phyloP scores from a whole-genome alignment of 73 alveolate genomes.

The Uronychia binucleata region DNA sequence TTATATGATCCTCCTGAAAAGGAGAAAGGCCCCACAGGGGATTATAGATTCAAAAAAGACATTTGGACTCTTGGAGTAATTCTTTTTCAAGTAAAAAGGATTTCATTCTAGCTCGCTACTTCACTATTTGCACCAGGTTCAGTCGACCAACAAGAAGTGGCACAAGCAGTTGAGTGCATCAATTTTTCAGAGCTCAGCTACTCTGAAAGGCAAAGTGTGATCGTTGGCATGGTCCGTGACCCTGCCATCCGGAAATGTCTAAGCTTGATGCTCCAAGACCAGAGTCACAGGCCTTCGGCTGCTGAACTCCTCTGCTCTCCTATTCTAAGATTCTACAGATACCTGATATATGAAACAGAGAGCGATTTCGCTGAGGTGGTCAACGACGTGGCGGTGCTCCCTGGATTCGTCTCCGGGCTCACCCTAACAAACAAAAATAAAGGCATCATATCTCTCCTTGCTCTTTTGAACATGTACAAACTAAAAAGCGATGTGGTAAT shows the following conservation, averaged over 20 bases:
- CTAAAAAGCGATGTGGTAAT: background rate
- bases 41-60: background rate
- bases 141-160: background rate
- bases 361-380: slow-evolving; percentile 13
- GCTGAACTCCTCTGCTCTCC: background rate
- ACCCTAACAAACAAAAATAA: slow-evolving; percentile 21
- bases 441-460: slow-evolving; percentile 24
- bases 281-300: background rate
- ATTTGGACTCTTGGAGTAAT: background rate
- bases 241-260: background rate
- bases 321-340: background rate
- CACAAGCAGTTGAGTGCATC: background rate
- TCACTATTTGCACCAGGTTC: too few relatives aligned
- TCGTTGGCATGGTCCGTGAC: background rate
- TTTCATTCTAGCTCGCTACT: too few relatives aligned
- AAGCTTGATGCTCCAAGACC: background rate
- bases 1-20: background rate
- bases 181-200: background rate
- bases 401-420: slow-evolving; percentile 24
- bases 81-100: background rate
- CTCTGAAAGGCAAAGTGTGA: background rate
- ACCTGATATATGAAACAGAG: background rate
- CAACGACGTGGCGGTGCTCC: slow-evolving; percentile 3
- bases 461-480: slow-evolving; percentile 13
- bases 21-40: background rate